Percentiles rank a stretch among this genome's conserved stretches.
Evolutionary conservation across 441 rosid species (phyloP).

Genomic region (Populus tomentosa): DNA sequence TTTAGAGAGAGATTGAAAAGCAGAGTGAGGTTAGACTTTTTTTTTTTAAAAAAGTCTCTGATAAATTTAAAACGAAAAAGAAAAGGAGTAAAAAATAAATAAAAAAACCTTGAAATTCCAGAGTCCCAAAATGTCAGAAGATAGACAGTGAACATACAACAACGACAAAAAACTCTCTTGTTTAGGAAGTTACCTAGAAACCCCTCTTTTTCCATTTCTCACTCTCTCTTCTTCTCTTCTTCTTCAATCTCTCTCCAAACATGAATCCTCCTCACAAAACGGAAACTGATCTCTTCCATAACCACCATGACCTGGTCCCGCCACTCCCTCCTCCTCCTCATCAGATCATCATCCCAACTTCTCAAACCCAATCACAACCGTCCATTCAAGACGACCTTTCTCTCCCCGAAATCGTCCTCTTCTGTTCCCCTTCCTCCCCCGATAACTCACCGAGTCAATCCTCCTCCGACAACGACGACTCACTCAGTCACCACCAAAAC

Average conservation of each 20-base stretch:
- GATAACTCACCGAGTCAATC: slow-evolving; percentile 59
- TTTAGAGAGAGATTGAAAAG: background rate
- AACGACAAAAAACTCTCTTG: background rate
- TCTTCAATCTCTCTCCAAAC: background rate
- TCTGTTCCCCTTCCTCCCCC: slow-evolving; percentile 51
- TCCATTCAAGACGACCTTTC: slow-evolving; percentile 39
- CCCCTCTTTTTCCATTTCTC: background rate
- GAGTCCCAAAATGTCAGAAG: slow-evolving; percentile 23
- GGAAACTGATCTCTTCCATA: slow-evolving; percentile 73
- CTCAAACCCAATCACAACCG: slow-evolving; percentile 21
- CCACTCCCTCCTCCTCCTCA: slow-evolving; percentile 12
- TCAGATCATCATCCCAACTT: slow-evolving; percentile 10
- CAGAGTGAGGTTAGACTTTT: background rate
- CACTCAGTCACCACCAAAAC: slow-evolving; percentile 27
- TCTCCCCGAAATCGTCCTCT: slow-evolving; percentile 67
- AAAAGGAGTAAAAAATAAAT: too few species aligned
- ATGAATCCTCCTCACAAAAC: slow-evolving; percentile 77
- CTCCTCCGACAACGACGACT: slow-evolving; percentile 60
- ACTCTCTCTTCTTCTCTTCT: background rate
- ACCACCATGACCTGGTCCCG: slow-evolving; percentile 41
- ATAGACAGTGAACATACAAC: background rate
- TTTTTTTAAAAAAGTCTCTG: background rate
- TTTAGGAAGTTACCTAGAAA: slow-evolving; percentile 19
- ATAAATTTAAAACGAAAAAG: background rate
- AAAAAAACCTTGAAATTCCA: slow-evolving; percentile 20